These are phyloP conservation scores for Nigrospora oryzae DNA, from an alignment of 2,329 filamentous ascomycete species.

Conservation along the genomic window DNA sequence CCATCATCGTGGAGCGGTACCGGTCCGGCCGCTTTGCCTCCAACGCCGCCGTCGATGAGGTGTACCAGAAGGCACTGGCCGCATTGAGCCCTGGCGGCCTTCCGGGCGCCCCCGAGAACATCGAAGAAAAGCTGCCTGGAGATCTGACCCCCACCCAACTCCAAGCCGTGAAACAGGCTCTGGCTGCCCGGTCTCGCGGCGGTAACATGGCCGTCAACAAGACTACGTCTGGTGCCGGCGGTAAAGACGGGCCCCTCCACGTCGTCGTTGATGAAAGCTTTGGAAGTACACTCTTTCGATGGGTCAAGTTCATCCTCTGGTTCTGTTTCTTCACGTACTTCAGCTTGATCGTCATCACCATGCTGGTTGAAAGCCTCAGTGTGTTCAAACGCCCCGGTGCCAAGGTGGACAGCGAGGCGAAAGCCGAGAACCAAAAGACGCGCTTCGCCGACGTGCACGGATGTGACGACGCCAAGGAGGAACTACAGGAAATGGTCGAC, in stretches of 20 bases:
- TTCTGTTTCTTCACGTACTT: slow-evolving; percentile 76
- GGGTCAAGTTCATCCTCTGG: slow-evolving; percentile 77
- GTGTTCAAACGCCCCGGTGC: slow-evolving; percentile 71
- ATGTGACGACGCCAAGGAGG: slow-evolving; percentile 96
- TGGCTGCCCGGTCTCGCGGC: slow-evolving; percentile 63
- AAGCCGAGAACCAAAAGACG: slow-evolving; percentile 85
- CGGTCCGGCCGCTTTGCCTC: slow-evolving; percentile 77
- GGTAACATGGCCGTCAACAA: slow-evolving; percentile 52
- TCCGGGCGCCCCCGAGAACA: slow-evolving; percentile 14
- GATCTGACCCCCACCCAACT: slow-evolving; percentile 53
- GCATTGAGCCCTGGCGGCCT: slow-evolving; percentile 24
- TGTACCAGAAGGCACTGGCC: slow-evolving; percentile 67
- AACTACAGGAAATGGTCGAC: slow-evolving; percentile 92
- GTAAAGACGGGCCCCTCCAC: slow-evolving; percentile 82
- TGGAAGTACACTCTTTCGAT: slow-evolving; percentile 73
- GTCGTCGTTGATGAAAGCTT: slow-evolving; percentile 91
- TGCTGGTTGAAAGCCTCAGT: slow-evolving; percentile 75
- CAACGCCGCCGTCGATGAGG: slow-evolving; percentile 67
- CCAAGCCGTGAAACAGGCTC: slow-evolving; percentile 73
- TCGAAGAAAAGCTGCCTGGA: slow-evolving; percentile 24
- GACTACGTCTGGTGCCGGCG: slow-evolving; percentile 43
- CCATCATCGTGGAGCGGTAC: slow-evolving; percentile 86
- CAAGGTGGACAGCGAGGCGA: slow-evolving; percentile 69
- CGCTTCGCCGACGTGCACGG: slow-evolving; percentile 92
- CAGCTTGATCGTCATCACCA: slow-evolving; percentile 67